Evolutionary conservation across 768 basidiomycete species (phyloP).

Genomic region (Suillus cothurnatus): DNA sequence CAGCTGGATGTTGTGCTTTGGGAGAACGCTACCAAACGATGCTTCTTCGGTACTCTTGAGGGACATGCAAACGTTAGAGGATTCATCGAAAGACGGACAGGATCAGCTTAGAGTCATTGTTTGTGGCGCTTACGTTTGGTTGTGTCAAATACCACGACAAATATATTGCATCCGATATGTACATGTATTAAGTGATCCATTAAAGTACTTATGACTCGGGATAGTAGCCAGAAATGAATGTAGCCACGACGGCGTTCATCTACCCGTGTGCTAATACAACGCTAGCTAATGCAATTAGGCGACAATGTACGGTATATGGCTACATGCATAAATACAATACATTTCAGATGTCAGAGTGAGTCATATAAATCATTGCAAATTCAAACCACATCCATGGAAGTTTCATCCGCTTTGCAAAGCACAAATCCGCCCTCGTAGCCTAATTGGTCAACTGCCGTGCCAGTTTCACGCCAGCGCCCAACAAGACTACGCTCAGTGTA

Average conservation of each 20-base stretch:
- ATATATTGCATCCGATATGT: neutral
- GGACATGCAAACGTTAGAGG: conserved; percentile 78
- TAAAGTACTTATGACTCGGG: neutral
- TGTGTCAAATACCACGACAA: neutral
- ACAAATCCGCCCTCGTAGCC: conserved; percentile 56
- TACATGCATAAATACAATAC: conserved; percentile 16
- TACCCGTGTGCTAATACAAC: neutral
- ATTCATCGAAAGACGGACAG: conserved; percentile 75
- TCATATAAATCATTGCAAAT: neutral
- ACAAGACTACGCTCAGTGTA: conserved; percentile 52
- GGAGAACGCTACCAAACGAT: conserved; percentile 73
- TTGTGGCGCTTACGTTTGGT: neutral
- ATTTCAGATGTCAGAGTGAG: neutral
- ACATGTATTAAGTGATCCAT: conserved; percentile 11
- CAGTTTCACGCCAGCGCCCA: conserved; percentile 56
- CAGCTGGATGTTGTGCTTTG: conserved; percentile 82
- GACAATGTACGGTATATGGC: conserved; percentile 17
- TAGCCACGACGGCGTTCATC: conserved; percentile 5
- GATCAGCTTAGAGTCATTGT: conserved; percentile 29
- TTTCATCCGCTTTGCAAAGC: conserved; percentile 37
- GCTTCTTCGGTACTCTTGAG: conserved; percentile 81
- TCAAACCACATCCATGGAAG: conserved; percentile 1
- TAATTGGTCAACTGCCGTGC: conserved; percentile 37
- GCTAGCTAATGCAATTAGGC: neutral
- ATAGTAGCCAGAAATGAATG: neutral